Conservation (phyloP, 202 grass and related monocot genomes). For the Alloteropsis angusta region DNA sequence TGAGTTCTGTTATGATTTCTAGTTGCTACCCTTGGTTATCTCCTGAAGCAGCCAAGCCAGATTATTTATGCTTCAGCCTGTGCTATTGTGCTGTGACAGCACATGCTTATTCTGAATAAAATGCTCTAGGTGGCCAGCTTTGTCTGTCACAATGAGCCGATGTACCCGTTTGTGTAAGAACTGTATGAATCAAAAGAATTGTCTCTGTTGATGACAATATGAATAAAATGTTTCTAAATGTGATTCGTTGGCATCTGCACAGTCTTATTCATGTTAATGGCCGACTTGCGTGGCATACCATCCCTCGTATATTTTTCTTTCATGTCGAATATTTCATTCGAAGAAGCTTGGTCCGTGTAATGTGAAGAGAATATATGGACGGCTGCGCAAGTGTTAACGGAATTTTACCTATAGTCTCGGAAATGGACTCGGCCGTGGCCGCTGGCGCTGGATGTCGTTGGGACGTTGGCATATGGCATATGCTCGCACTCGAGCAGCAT, state of each 20-base stretch:
- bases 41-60: conserved; percentile 34
- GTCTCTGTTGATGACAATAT: not conserved
- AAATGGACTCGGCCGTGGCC: not conserved
- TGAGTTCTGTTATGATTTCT: not conserved
- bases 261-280: not conserved
- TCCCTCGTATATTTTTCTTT: not conserved
- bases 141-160: conserved; percentile 40
- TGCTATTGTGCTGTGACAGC: conserved; percentile 17
- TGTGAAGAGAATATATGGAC: not conserved
- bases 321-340: no score
- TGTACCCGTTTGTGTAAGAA: not conserved
- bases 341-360: not conserved
- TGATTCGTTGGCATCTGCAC: not conserved
- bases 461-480: not conserved
- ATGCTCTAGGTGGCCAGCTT: conserved; percentile 28
- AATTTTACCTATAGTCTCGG: not conserved
- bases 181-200: conserved; percentile 1
- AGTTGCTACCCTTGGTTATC: not conserved
- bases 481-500: not conserved
- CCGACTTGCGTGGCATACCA: no score
- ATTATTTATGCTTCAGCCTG: not conserved
- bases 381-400: not conserved
- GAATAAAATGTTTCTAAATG: not conserved
- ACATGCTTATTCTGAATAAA: conserved; percentile 4
- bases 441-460: not conserved